Percentiles rank a stretch among this genome's conserved stretches.
phyloP scores from a whole-genome alignment of 495 filamentous ascomycete species.

The Viridothelium virens region DNA sequence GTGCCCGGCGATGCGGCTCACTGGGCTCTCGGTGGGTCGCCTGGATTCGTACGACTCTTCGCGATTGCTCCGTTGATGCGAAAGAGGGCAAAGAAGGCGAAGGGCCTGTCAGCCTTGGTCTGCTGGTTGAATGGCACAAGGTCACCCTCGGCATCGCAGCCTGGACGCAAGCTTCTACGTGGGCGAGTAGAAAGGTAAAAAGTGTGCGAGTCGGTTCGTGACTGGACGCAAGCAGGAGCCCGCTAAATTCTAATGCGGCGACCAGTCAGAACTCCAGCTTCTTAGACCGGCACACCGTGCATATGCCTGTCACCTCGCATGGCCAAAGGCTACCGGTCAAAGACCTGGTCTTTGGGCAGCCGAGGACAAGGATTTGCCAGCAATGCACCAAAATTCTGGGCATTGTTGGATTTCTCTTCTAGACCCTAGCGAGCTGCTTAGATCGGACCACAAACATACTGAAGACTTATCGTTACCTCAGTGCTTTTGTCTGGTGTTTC shows the following conservation, averaged over 20 bases:
- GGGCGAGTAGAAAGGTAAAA: neutral
- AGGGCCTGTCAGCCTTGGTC: too few relatives aligned
- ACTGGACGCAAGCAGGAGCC: neutral
- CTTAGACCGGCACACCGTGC: neutral
- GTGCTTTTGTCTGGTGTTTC: too few relatives aligned
- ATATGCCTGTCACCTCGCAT: neutral
- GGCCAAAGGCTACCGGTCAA: neutral
- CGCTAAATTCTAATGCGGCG: neutral
- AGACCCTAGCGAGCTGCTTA: neutral
- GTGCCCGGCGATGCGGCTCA: neutral
- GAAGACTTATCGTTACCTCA: neutral
- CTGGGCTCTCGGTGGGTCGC: too few relatives aligned
- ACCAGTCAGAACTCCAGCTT: neutral
- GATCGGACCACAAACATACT: neutral
- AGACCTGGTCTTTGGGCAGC: slow-evolving; percentile 3
- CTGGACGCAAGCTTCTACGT: neutral
- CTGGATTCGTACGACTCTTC: too few relatives aligned
- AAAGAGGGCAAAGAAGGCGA: too few relatives aligned
- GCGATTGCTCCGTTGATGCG: too few relatives aligned
- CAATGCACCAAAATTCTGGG: too few relatives aligned
- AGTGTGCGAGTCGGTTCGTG: neutral
- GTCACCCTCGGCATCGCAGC: too few relatives aligned
- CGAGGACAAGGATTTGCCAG: neutral
- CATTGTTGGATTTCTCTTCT: neutral
- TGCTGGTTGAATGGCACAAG: neutral